Percentiles rank a stretch among this genome's conserved stretches.
phyloP scores from a whole-genome alignment of 2,329 filamentous ascomycete species.

The Pseudocercospora eumusae region DNA sequence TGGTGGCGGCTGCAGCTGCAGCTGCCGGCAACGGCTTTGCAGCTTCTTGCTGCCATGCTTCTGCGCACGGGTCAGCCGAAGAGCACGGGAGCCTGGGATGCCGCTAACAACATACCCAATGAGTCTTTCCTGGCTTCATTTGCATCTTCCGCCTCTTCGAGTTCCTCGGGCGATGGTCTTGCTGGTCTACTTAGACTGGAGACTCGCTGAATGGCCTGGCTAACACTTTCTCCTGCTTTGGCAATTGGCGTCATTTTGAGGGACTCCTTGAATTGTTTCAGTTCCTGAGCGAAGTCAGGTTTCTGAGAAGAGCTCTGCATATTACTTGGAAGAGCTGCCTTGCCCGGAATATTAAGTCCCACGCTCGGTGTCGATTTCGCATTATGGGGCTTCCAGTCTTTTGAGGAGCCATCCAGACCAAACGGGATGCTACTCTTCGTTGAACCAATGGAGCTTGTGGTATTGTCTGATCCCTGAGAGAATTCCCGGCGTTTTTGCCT shows the following conservation, averaged over 20 bases:
- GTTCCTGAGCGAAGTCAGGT: not conserved
- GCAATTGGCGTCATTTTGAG: conserved; percentile 29
- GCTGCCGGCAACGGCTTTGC: conserved; percentile 3
- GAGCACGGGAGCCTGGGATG: not conserved
- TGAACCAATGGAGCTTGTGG: not conserved
- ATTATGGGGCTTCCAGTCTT: conserved; percentile 23
- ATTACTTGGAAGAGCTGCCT: not conserved
- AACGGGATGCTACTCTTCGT: conserved; percentile 23
- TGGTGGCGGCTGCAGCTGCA: not conserved
- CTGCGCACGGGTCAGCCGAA: not conserved
- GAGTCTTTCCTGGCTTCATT: conserved; percentile 1
- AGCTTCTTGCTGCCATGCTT: conserved; percentile 2
- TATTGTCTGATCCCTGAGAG: not conserved
- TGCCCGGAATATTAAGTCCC: not conserved
- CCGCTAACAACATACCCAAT: not conserved
- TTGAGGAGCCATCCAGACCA: conserved; percentile 22
- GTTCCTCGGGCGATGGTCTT: conserved; percentile 13
- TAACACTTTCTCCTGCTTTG: conserved; percentile 21
- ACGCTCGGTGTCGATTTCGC: conserved; percentile 22
- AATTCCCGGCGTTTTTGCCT: not conserved
- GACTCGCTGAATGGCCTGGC: conserved; percentile 24
- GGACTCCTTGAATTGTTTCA: conserved; percentile 21
- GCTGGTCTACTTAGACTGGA: conserved; percentile 20
- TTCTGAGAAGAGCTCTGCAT: not conserved
- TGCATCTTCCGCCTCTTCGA: not conserved